Evolutionary conservation across 1,139 yeast species (phyloP).

Genomic region (Zhuliangozyma blackwelliae): DNA sequence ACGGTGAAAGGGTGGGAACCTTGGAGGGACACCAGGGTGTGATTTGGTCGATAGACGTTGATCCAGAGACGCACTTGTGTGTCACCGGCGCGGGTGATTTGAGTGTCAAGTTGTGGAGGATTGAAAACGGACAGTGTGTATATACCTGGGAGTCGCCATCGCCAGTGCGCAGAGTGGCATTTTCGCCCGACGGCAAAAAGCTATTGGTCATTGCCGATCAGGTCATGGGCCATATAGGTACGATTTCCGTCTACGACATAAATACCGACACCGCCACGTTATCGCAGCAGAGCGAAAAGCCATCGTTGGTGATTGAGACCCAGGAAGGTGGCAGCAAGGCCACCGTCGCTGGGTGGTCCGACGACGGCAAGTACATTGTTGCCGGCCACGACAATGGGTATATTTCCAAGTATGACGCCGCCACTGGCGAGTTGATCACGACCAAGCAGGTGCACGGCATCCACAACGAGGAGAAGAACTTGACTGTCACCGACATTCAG

Average conservation of each 20-base stretch:
- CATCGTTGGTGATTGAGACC: slow-evolving; percentile 61
- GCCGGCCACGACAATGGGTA: slow-evolving; percentile 88
- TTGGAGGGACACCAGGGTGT: slow-evolving; percentile 86
- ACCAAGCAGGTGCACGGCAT: slow-evolving; percentile 62
- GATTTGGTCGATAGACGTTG: slow-evolving; percentile 91
- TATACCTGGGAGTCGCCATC: slow-evolving; percentile 74
- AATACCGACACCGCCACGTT: slow-evolving; percentile 35
- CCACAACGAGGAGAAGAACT: slow-evolving; percentile 52
- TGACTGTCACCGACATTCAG: slow-evolving; percentile 77
- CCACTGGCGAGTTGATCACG: slow-evolving; percentile 64
- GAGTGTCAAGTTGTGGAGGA: slow-evolving; percentile 80
- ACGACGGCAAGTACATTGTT: slow-evolving; percentile 66
- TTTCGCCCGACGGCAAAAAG: slow-evolving; percentile 67
- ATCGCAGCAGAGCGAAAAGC: slow-evolving; percentile 39
- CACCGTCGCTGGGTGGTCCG: slow-evolving; percentile 87
- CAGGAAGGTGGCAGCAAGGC: slow-evolving; percentile 61
- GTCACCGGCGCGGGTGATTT: slow-evolving; percentile 93
- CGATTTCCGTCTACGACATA: slow-evolving; percentile 65
- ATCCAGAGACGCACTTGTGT: slow-evolving; percentile 59
- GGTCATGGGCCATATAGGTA: slow-evolving; percentile 88
- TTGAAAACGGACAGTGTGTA: slow-evolving; percentile 71
- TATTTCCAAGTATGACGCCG: slow-evolving; percentile 74
- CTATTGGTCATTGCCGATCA: slow-evolving; percentile 82
- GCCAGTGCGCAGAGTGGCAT: slow-evolving; percentile 88
- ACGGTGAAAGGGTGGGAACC: slow-evolving; percentile 97